Base-by-base conservation (phyloP, 1,284 basidiomycete genomes). In the Moniliella sp. region DNA sequence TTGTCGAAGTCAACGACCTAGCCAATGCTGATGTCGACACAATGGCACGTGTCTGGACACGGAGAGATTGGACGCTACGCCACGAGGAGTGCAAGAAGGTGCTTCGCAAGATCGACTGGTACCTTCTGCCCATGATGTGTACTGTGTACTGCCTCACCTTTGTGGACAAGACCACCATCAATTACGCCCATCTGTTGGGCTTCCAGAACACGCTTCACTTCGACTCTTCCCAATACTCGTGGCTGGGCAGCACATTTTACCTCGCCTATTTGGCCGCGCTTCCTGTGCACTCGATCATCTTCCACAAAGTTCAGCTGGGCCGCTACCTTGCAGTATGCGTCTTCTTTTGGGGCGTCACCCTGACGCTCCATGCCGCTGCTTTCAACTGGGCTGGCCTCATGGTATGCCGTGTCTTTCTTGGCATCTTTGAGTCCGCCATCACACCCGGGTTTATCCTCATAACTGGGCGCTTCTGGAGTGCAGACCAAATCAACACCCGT, bases 161-260 rank as follows among this genome's bases (percentile, higher is more conserved):
- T 31, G 36, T 56, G 2, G 52, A 56, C 40, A 57, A 57, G 8
- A 4, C 4, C 14, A 23, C 21, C 21, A 23, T n/a, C 21, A 46
- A 41, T 30, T 55, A 51, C 33, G 46, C 45, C 33, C 39, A 37
- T 28, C 41, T 59, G n/a, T 39, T 56, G 26, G 50, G 50, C 5
- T 18, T 61, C 4, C 40, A 45, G 11, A 34, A 36, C 11, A 57
- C 57, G 30, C 36, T 40, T 7, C n/a, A 48, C 15, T 35, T 61
- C 4, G 33, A 36, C 4, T 45, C 44, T 3, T 34, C 42, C 5
- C 37, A 61, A 18, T 61, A 53, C 35, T 39, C 38, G 1, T 58
- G 53, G 51, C 36, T 57, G 2, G 48, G 48, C 5, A 45, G 43
- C 17, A 44, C 43, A 28, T 43, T 55, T 28, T 58, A 57, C 41